Evolutionary conservation across 257 asterid genomes (phyloP), one percentile per base, ranked within the genome.

Genomic region (Osmanthus fragrans): DNA sequence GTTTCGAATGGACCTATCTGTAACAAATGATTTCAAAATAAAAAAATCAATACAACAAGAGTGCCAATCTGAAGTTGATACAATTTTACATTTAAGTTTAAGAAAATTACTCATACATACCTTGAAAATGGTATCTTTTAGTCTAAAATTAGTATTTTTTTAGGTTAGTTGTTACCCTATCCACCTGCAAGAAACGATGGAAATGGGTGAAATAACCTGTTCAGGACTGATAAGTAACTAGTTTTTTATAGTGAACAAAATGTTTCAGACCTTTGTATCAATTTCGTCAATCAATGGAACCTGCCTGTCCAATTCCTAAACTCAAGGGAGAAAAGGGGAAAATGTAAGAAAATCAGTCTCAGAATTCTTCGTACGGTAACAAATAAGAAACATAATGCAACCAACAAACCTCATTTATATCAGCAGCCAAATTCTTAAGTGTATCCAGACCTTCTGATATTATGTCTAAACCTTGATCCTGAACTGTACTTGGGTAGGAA

Each of bases 241-340:
- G 15, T 63, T 7, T 23, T 63, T 5, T 9, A 23, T 3, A 63
- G n/a, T 1, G 34, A 23, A 63, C 21, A 4, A 49, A 73, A 60
- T 9, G 21, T 56, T 49, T 37, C 85, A 29, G 42, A 93, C 98
- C 98, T 95, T 95, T 0, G 92, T 82, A 4, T 92, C 97, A 5
- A 95, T 95, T 80, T 95, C 99, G 60, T 95, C 99, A 3, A 90
- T 71, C 83, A 95, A 72, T 5, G 99, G 97, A 77, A 91, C 96
- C 89, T 92, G 96, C 82, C 89, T 85, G 80, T 95, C 99, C 92
- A 95, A 78, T 90, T 95, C 99, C 97, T 92, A 80, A 54, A 75
- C 39, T 13, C 54, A 75, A 13, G n/a, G 45, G 72, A 58, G 23
- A 66, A 29, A 64, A 40, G 47, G 7, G 36, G 13, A 49, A 30